Evolutionary conservation across 345 rosid species (phyloP), one percentile per base, ranked within the genome.

Genomic region (Hibiscus trionum): DNA sequence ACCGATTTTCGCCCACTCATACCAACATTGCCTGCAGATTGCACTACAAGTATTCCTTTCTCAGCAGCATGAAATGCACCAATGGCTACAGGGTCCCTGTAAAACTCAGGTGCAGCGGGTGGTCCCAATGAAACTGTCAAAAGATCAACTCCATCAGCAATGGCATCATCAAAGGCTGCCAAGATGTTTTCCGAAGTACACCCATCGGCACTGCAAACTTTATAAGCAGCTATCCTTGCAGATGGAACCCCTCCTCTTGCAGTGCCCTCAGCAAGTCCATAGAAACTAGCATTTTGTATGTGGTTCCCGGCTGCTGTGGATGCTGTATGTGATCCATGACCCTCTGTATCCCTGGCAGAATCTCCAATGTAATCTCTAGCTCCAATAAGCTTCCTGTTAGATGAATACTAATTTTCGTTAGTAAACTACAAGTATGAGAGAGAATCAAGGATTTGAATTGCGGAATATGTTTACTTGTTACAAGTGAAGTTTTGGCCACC

Each of bases 101-200:
- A 47, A 27, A 75, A 50, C 3, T 29, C 17, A 2, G 0, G 0
- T 0, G 75, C 24, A 3, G 0, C 0, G 0, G 0, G 0, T 6
- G 11, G 0, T 17, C 82, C 86, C 3, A 83, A 0, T 16, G 86
- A 83, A 5, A 69, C 52, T 15, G 80, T 66, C 29, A 81, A 70
- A 37, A 84, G 46, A 24, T 81, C 79, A 78, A 17, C 84, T 17
- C 79, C 83, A 72, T 79, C 87, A 39, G 85, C 78, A 21, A 84
- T 84, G 1, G 83, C 82, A 69, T 84, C 87, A 33, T 82, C 87
- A 14, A 81, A 82, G 2, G 79, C 84, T 14, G 77, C 77, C 58
- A 79, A 63, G 3, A 81, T 53, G 0, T 21, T 80, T 1, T 4
- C 69, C 3, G 15, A 6, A 7, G 0, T 12, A 49, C 0, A 17